A percentile compares a stretch with the other conserved stretches of the same genome.
Evolutionary conservation across 2,329 filamentous ascomycete species (phyloP).

Genomic region (Hymenoscyphus albidus): DNA sequence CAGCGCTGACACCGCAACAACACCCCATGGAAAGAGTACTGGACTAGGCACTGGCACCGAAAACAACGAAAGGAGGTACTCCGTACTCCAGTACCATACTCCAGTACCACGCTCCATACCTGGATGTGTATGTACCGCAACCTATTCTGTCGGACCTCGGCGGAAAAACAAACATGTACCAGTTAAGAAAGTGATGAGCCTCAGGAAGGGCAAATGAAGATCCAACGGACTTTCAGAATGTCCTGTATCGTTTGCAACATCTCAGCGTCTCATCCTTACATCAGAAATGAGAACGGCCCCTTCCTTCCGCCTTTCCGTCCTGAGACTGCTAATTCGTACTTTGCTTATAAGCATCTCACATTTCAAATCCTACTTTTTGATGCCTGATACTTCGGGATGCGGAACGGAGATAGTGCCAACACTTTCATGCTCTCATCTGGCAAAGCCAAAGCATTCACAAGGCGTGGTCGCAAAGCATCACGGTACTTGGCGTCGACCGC

Average conservation of each 20-base stretch:
- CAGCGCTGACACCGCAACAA: not conserved
- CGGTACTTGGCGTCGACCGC: not conserved
- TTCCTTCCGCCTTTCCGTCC: conserved; percentile 18
- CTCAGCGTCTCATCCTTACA: conserved; percentile 11
- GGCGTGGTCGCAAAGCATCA: conserved; percentile 7
- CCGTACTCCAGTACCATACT: not conserved
- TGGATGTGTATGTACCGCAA: not conserved
- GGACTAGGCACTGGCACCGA: not conserved
- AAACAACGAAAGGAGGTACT: not conserved
- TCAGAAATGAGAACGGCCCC: conserved; percentile 16
- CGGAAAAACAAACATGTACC: not conserved
- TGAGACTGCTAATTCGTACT: conserved; percentile 11
- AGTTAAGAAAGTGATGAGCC: conserved; percentile 1
- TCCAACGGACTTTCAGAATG: not conserved
- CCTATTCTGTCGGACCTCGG: conserved; percentile 4
- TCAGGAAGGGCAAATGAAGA: conserved; percentile 2
- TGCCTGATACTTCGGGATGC: not conserved
- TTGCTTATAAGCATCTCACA: not conserved
- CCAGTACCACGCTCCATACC: not conserved
- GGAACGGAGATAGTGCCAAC: not conserved
- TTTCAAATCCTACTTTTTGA: not conserved
- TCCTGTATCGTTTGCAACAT: conserved; percentile 12
- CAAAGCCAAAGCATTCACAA: conserved; percentile 5
- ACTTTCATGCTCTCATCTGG: conserved; percentile 9
- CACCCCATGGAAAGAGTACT: not conserved